phyloP scores from a whole-genome alignment of 768 basidiomycete species.

The Mycena leptocephala region DNA sequence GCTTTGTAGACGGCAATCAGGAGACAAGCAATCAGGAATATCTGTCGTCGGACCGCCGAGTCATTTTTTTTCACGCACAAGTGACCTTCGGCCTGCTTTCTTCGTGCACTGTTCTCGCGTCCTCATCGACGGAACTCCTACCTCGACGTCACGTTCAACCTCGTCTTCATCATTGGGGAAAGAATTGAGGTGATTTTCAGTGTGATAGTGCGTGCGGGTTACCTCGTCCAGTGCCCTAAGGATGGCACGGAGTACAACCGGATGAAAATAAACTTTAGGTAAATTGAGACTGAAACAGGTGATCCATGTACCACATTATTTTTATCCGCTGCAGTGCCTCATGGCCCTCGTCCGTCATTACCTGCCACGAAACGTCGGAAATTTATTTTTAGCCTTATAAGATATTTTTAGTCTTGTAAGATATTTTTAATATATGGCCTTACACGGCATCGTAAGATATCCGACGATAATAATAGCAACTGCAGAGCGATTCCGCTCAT shows the following conservation, averaged over 20 bases:
- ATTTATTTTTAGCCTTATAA: neutral
- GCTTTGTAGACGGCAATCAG: constrained; percentile 6
- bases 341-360: constrained; percentile 5
- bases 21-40: constrained; percentile 1
- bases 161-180: constrained; percentile 15
- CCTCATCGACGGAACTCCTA: constrained; percentile 5
- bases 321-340: constrained; percentile 12
- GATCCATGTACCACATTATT: constrained; percentile 13
- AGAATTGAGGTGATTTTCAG: constrained; percentile 14
- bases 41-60: constrained; percentile 14
- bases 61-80: neutral
- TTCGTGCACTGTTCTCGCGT: constrained; percentile 7
- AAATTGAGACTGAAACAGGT: constrained; percentile 18
- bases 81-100: constrained; percentile 12
- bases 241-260: constrained; percentile 10
- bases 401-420: neutral
- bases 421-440: neutral
- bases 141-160: neutral
- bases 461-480: constrained; percentile 5
- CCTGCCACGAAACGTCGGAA: constrained; percentile 1
- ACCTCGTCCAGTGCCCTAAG: constrained; percentile 10
- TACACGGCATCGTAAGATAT: neutral
- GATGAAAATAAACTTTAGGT: constrained; percentile 10
- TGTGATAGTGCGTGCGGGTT: constrained; percentile 17
- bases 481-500: constrained; percentile 1